phyloP scores from a whole-genome alignment of 306 rosid species.

The Ochetophila trinervis region DNA sequence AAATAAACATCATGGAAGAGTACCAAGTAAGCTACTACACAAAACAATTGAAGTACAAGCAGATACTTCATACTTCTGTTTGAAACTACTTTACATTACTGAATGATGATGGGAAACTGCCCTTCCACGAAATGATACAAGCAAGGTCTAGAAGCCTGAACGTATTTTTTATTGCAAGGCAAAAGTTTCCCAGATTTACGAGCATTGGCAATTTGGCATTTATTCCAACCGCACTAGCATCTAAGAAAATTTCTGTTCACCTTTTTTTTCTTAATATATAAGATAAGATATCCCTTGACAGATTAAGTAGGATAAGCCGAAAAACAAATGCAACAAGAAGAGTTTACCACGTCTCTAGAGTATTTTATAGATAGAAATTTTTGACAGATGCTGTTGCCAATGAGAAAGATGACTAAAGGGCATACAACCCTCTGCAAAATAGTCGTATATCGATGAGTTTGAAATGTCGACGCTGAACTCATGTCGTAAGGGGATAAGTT shows the following conservation, averaged over 20 bases:
- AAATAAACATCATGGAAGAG: constrained; percentile 15
- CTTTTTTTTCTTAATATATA: constrained; percentile 1
- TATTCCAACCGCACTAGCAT: constrained; percentile 6
- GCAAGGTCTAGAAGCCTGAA: neutral
- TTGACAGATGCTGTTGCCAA: constrained; percentile 33
- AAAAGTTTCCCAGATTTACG: constrained; percentile 5
- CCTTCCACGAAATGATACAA: constrained; percentile 1
- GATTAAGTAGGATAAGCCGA: constrained; percentile 26
- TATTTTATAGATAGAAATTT: constrained; percentile 20
- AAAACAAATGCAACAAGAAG: constrained; percentile 24
- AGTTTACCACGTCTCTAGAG: constrained; percentile 26
- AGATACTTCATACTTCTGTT: constrained; percentile 1
- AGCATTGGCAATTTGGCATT: constrained; percentile 9
- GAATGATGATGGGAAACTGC: constrained; percentile 14
- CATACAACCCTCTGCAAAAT: constrained; percentile 40
- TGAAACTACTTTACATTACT: constrained; percentile 7
- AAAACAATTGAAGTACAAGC: constrained; percentile 11
- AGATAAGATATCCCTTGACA: neutral
- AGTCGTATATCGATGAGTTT: constrained; percentile 39
- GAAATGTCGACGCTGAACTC: constrained; percentile 47
- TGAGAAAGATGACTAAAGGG: constrained; percentile 33
- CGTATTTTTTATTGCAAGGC: constrained; percentile 1
- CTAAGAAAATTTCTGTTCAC: constrained; percentile 3
- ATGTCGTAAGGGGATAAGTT: constrained; percentile 33
- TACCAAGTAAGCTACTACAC: neutral